Evolutionary conservation across 1,284 basidiomycete species (phyloP).

Genomic region (Heterobasidion annosum): DNA sequence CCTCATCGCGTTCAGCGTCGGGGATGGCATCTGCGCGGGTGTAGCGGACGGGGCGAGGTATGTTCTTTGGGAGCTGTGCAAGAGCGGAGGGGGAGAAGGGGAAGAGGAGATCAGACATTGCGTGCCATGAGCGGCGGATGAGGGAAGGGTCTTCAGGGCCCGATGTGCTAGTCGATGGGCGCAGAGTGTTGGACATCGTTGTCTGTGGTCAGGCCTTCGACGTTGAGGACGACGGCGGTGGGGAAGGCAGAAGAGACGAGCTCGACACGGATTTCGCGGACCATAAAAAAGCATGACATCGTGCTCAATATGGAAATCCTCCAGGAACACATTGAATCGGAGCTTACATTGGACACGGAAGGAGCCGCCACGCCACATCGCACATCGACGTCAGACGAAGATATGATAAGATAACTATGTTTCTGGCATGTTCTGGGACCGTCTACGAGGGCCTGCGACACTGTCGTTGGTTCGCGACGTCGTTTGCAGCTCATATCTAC

Average conservation of each 20-base stretch:
- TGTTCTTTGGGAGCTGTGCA: conserved; percentile 50
- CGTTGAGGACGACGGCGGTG: not conserved
- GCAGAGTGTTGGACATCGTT: not conserved
- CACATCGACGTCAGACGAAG: conserved; percentile 1
- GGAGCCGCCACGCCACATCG: too few relatives aligned
- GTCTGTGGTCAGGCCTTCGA: not conserved
- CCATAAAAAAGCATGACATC: too few relatives aligned
- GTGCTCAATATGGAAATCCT: not conserved
- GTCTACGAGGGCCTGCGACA: not conserved
- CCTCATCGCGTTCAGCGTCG: conserved; percentile 38
- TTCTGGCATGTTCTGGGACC: conserved; percentile 9
- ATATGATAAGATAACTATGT: not conserved
- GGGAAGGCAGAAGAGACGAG: not conserved
- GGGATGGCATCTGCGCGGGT: conserved; percentile 65
- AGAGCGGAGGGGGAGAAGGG: conserved; percentile 69
- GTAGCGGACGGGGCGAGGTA: conserved; percentile 42
- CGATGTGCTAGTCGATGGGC: not conserved
- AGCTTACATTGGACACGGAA: too few relatives aligned
- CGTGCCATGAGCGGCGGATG: conserved; percentile 43
- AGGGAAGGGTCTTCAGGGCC: conserved; percentile 14
- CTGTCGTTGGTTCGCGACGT: not conserved
- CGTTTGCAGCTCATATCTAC: not conserved
- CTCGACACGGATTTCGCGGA: not conserved
- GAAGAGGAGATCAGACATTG: conserved; percentile 46
- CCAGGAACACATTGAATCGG: not conserved